Percentiles rank a stretch among this genome's conserved stretches.
Conservation (phyloP, 2,329 filamentous ascomycete genomes). For the Aspergillus fischeri region DNA sequence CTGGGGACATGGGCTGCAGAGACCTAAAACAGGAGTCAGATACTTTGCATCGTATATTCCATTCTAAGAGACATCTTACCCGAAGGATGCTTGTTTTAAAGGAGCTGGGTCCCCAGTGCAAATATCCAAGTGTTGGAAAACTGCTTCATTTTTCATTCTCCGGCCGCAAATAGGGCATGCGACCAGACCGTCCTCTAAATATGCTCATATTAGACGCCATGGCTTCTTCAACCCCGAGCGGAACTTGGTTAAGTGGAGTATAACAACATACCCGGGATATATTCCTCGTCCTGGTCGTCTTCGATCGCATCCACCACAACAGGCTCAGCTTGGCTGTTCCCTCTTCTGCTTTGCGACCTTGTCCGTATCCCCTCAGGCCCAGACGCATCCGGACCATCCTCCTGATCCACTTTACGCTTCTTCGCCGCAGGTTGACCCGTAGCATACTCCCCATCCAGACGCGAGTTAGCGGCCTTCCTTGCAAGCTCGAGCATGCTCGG, state of each 20-base stretch:
- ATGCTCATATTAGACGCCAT: slow-evolving; percentile 11
- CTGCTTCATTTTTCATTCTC: slow-evolving; percentile 73
- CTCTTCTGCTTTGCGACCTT: slow-evolving; percentile 29
- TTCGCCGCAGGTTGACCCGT: slow-evolving; percentile 25
- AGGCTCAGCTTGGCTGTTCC: slow-evolving; percentile 9
- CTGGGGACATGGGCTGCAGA: slow-evolving; percentile 16
- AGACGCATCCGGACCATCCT: slow-evolving; percentile 31
- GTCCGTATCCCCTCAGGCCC: slow-evolving; percentile 29
- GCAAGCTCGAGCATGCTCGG: slow-evolving; percentile 62
- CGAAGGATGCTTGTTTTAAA: slow-evolving; percentile 19
- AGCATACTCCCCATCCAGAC: slow-evolving; percentile 45
- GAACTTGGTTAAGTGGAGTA: neutral
- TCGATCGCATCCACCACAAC: slow-evolving; percentile 30
- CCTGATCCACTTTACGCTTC: slow-evolving; percentile 33
- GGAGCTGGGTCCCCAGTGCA: slow-evolving; percentile 42
- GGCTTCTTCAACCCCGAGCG: neutral
- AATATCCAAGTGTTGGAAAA: slow-evolving; percentile 76
- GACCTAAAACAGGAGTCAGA: slow-evolving; percentile 19
- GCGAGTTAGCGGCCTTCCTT: slow-evolving; percentile 48
- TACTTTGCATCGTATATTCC: neutral
- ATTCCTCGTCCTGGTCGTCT: slow-evolving; percentile 41
- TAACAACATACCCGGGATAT: slow-evolving; percentile 28
- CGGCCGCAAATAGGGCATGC: slow-evolving; percentile 76
- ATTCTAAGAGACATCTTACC: slow-evolving; percentile 20
- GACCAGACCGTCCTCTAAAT: slow-evolving; percentile 67